Conservation (phyloP, 768 basidiomycete species). For the Udeniomyces megalosporus region DNA sequence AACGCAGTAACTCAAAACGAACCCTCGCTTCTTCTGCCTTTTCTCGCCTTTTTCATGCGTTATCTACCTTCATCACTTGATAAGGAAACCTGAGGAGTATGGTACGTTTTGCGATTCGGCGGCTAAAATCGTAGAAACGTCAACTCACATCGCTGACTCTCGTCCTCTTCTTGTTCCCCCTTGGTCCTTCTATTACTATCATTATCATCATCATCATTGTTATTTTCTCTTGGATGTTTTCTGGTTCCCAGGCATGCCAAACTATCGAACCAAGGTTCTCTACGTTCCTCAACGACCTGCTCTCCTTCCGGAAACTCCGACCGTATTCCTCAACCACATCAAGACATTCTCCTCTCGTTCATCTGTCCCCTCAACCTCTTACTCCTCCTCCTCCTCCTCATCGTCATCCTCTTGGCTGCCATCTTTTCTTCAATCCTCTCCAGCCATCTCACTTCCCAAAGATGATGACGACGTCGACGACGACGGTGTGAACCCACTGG, state of each 20-base stretch:
- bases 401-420: neutral
- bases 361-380: neutral
- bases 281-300: slow-evolving; percentile 83
- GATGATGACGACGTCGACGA: neutral
- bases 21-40: neutral
- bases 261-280: slow-evolving; percentile 58
- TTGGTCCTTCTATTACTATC: too few species aligned
- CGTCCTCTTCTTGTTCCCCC: neutral
- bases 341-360: slow-evolving; percentile 39
- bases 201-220: too few species aligned
- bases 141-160: too few species aligned
- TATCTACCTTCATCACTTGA: too few species aligned
- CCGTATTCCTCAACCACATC: slow-evolving; percentile 49
- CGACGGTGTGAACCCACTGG: neutral
- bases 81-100: slow-evolving; percentile 21
- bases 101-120: slow-evolving; percentile 3
- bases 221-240: too few species aligned
- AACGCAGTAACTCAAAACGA: too few species aligned
- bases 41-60: neutral
- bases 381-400: neutral
- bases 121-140: too few species aligned
- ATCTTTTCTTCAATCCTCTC: neutral
- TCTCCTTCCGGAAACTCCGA: slow-evolving; percentile 64
- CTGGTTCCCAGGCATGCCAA: slow-evolving; percentile 47
- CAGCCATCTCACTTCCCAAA: neutral